Evolutionary conservation across 2,329 filamentous ascomycete species (phyloP), one percentile per base, ranked within the genome.

Genomic region (Ophiostoma tasmaniense): DNA sequence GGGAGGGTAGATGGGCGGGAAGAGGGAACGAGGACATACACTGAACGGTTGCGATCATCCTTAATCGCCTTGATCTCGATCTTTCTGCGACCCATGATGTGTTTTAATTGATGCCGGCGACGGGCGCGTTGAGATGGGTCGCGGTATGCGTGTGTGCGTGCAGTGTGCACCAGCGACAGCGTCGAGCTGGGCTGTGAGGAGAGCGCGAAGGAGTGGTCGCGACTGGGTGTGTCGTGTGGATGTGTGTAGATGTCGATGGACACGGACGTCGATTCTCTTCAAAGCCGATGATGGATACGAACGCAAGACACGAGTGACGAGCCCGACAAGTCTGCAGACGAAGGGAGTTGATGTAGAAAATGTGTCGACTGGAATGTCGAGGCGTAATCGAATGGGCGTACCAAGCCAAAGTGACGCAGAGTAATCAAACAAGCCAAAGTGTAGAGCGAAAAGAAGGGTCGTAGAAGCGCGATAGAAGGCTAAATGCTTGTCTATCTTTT

Each of bases 51-150:
- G 76, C 93, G 89, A 81, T 97, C 93, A 88, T 97, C 93, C 81
- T 97, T 97, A 85, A 98, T 98, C 75, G 94, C 92, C 82, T 97
- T 97, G 85, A 99, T 98, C 84, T 98, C 95, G 78, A 99, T 99
- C 88, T 99, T 99, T 86, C 95, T 89, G 80, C 95, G 90, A 79
- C 95, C 95, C 95, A 99, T 99, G 68, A 78, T 81, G 79, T n/a
- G 6, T 22, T 20, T 37, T n/a, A 33, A 42, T 35, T 14, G 52
- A 39, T 14, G 17, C 8, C 37, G 35, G 50, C 17, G 59, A 37
- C 20, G 39, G 61, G 61, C 59, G 59, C 59, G 33, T 22, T 35
- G 30, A 37, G 37, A 13, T 37, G 20, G 30, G 33, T 39, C 33
- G 61, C 61, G 20, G 7, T 22, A 64, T 37, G 33, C 61, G 33